Evolutionary conservation across 2,329 filamentous ascomycete species (phyloP), one percentile per base, ranked within the genome.

Genomic region (Bipolaris victoriae): DNA sequence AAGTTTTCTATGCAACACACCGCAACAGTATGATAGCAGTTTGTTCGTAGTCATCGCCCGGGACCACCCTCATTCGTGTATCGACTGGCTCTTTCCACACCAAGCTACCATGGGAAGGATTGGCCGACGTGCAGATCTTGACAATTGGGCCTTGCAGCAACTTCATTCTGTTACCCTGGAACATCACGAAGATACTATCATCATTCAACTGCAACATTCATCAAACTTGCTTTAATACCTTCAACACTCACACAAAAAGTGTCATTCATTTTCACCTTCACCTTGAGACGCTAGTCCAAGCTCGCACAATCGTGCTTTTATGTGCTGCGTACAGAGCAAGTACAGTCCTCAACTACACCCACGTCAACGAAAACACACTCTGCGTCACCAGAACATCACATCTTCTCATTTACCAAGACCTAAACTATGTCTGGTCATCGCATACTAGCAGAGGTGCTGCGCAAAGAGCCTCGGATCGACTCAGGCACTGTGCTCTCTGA

Each of bases 401-500:
- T 3, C 26, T 10, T 22, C 45, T 20, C 10, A 26, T n/a, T 39
- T 6, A n/a, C 7, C n/a, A 7, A 13, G 10, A 20, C 18, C 13
- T 15, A 3, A 18, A 45, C 20, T 7, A 57, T 57, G 55, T 18
- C 18, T 54, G 18, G 33, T 16, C 16, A 16, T 13, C 35, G 15
- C 35, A 13, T 5, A 39, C 31, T 31, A 15, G n/a, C 44, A 33
- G 9, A 49, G 16, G 47, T 43, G 51, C 18, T 20, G 40, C 22
- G 16, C n/a, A 48, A 54, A 18, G 43, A 43, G n/a, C 37, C 24
- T 5, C 50, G 51, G 16, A 24, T 54, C 18, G 55, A 58, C 51
- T 58, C 55, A 5, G 50, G 55, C 15, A 20, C 37, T 46, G 50
- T 13, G 13, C 49, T 57, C 13, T 58, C 55, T 37, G 55, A 55